Evolutionary conservation across 148 eudicot species (phyloP), one percentile per base, ranked within the genome.

Genomic region (Spergularia bocconei): DNA sequence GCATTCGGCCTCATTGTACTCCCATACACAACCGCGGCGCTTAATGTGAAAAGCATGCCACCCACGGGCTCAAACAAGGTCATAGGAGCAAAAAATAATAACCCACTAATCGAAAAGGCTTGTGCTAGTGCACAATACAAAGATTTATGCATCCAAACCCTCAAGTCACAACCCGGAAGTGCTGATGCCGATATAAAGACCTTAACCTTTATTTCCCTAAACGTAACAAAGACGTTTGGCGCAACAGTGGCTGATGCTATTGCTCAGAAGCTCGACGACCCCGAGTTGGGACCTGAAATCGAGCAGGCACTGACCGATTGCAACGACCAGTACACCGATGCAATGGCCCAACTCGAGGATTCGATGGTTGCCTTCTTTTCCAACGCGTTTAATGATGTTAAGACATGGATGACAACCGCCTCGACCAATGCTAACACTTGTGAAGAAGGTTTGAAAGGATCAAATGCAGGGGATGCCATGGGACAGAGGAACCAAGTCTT

Each of bases 331-430:
- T 86, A 86, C 79, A 71, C 68, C 1, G 85, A 86, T 58, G 85
- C 84, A 5, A 66, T 77, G 63, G 86, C 82, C 11, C 84, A 83
- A 70, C 74, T 86, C 25, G 83, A 83, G 55, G 82, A 86, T 33
- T 76, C 88, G 0, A 67, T 86, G 77, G 76, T 76, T 6, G 86
- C 86, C 0, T 82, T 81, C 67, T 70, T 83, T 41, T 44, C 84
- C 1, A 77, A 81, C 16, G 82, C 76, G 0, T 55, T 38, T 23
- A 63, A 36, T 1, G 84, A 86, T 48, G 83, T 84, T 13, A 70
- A 76, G n/a, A 75, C 71, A 11, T 83, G 73, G 78, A 68, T 81
- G 70, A 54, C 62, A 36, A 67, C 81, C 2, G 85, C 85, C 10
- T 60, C 79, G 38, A 63, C 56, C 0, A 76, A 84, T 72, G 79